These are phyloP conservation scores for Colletotrichum brevisporum DNA, from an alignment of 2,329 filamentous ascomycete species.

Conservation along the genomic window DNA sequence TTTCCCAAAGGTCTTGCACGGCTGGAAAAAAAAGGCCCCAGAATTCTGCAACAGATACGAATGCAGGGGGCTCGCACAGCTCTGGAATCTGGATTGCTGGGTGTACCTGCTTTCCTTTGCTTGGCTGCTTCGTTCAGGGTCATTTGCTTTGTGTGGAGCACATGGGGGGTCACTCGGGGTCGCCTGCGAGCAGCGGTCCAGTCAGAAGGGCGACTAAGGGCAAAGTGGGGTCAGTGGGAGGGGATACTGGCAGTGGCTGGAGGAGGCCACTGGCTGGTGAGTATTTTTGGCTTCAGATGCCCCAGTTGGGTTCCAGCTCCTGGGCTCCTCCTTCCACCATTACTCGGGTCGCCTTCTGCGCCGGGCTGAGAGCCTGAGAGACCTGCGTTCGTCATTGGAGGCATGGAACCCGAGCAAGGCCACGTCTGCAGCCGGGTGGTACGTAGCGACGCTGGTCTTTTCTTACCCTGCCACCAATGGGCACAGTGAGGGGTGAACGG, in stretches of 20 bases:
- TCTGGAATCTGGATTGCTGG: not conserved
- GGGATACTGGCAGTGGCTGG: slow-evolving; percentile 28
- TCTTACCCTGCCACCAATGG: not conserved
- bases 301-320: no score
- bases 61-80: slow-evolving; percentile 38
- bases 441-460: slow-evolving; percentile 5
- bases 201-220: slow-evolving; percentile 12
- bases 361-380: not conserved
- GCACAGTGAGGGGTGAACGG: not conserved
- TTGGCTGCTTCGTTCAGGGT: slow-evolving; percentile 39
- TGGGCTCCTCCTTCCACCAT: slow-evolving; percentile 4
- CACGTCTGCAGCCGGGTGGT: slow-evolving; percentile 13
- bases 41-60: slow-evolving; percentile 40
- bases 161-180: slow-evolving; percentile 10
- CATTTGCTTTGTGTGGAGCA: slow-evolving; percentile 38
- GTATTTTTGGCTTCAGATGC: no score
- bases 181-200: slow-evolving; percentile 17
- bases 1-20: slow-evolving; percentile 16
- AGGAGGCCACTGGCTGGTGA: not conserved
- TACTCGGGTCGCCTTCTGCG: not conserved
- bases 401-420: slow-evolving; percentile 15
- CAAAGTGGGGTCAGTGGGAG: not conserved
- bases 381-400: slow-evolving; percentile 11
- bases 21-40: slow-evolving; percentile 27
- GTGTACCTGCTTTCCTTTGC: slow-evolving; percentile 18